Evolutionary conservation across 1,284 basidiomycete species (phyloP).

Genomic region (Melampsora americana): DNA sequence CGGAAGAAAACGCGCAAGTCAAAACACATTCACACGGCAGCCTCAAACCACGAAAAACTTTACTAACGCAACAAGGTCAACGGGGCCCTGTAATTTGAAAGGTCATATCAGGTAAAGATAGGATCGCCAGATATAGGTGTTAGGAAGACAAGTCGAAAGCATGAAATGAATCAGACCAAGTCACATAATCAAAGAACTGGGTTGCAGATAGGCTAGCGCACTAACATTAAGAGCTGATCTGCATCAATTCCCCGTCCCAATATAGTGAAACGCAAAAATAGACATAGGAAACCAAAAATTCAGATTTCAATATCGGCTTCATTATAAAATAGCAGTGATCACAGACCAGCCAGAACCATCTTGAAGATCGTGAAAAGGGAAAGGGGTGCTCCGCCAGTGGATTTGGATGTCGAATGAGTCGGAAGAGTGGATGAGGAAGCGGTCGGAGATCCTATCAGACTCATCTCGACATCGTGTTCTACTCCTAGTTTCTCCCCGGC

Average conservation of each 20-base stretch:
- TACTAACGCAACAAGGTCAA: constrained; percentile 32
- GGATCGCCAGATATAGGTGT: not conserved
- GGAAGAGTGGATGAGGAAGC: not conserved
- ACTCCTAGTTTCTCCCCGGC: too few species aligned
- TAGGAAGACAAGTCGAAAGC: not conserved
- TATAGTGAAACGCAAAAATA: not conserved
- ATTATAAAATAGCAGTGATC: not conserved
- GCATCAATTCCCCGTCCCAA: not conserved
- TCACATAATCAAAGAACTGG: not conserved
- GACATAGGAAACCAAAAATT: not conserved
- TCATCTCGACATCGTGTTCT: too few species aligned
- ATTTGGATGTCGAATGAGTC: not conserved
- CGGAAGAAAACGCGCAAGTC: not conserved
- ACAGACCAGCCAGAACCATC: constrained; percentile 40
- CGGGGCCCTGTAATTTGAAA: constrained; percentile 14
- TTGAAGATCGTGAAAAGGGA: constrained; percentile 24
- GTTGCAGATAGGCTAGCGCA: not conserved
- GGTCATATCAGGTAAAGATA: too few species aligned
- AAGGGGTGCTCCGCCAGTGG: not conserved
- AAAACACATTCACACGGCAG: not conserved
- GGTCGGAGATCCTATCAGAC: constrained; percentile 1
- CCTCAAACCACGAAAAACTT: not conserved
- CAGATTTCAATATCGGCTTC: not conserved
- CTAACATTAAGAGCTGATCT: constrained; percentile 37
- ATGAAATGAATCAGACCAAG: too few species aligned